These are phyloP conservation scores for Anastatica hierochuntica DNA, from an alignment of 345 rosid species.

Conservation along the genomic window DNA sequence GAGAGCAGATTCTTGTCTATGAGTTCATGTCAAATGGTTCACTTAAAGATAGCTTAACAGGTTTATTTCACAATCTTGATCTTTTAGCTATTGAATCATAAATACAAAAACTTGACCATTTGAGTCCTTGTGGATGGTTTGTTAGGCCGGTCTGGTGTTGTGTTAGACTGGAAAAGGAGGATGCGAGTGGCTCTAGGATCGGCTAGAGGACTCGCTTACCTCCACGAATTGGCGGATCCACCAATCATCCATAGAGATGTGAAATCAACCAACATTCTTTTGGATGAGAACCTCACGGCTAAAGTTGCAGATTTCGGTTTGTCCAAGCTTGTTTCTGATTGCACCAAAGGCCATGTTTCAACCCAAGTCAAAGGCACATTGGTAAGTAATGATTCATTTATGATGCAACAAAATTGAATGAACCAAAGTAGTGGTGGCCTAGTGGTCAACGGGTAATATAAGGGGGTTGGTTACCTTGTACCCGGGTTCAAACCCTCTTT, in stretches of 20 bases:
- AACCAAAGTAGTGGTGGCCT: no score
- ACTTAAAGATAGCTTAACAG: conserved; percentile 67
- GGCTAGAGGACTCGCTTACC: conserved; percentile 87
- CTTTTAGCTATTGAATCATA: background rate
- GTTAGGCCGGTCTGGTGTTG: conserved; percentile 55
- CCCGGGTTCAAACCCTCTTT: no score
- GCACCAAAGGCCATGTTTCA: conserved; percentile 91
- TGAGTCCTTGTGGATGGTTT: no score
- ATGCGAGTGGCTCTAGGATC: conserved; percentile 83
- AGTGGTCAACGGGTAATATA: no score
- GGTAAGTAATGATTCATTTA: conserved; percentile 29
- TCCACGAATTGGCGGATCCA: conserved; percentile 93
- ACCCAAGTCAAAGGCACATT: conserved; percentile 98
- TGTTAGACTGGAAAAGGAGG: conserved; percentile 84
- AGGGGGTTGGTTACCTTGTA: no score
- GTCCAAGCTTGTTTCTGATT: conserved; percentile 84
- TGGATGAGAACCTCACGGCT: conserved; percentile 75
- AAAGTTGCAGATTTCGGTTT: conserved; percentile 96
- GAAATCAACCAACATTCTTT: conserved; percentile 74
- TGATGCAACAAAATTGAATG: no score
- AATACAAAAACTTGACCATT: no score
- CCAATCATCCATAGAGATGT: conserved; percentile 94
- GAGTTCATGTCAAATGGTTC: conserved; percentile 87
- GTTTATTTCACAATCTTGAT: conserved; percentile 25
- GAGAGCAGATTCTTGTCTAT: conserved; percentile 84